Base-by-base conservation (phyloP, 2,329 filamentous ascomycete species). In the Paecilomyces variotii region DNA sequence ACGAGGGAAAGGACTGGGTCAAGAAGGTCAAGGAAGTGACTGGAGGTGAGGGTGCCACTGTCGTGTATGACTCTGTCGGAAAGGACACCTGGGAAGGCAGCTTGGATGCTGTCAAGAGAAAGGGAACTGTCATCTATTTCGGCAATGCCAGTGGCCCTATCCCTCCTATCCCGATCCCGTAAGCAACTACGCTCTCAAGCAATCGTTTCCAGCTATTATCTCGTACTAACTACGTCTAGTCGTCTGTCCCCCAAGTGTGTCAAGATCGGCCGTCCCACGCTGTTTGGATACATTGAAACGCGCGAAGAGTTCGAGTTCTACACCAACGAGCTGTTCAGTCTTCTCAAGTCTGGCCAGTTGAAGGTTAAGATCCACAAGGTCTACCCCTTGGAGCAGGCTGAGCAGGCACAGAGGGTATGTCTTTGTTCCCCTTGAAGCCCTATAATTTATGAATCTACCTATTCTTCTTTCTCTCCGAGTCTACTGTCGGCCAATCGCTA, bases 11-110 rank as follows among this genome's bases (percentile, higher is more conserved):
- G 51, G 89, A 94, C 57, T 82, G 82, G 70, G 87, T 94, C 57
- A 89, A 95, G 63, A 81, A 82, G 69, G 81, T 97, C 59, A 96
- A 96, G 69, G 91, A 97, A 79, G 85, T 90, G 54, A 96, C 91
- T 0, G 83, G 79, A 1, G 87, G 87, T 0, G 77, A 85, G 60
- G 92, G 92, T 6, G 86, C 88, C 2, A 83, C 85, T 62, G 90
- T 87, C 9, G 87, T 96, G 28, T 95, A 91, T 70, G 91, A 96
- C 70, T 89, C 89, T 4, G 90, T 96, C 2, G 92, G 91, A 11
- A 90, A 90, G 77, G 81, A 82, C 54, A 96, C 92, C 0, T 96
- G 94, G 76, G 90, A 96, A 65, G 80, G 84, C 24, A 88, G 87
- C 67, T 72, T 96, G 63, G 84, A 91, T 63, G 83, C 85, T 65